Evolutionary conservation across 768 basidiomycete genomes (phyloP).

Genomic region (Amanita exitialis): DNA sequence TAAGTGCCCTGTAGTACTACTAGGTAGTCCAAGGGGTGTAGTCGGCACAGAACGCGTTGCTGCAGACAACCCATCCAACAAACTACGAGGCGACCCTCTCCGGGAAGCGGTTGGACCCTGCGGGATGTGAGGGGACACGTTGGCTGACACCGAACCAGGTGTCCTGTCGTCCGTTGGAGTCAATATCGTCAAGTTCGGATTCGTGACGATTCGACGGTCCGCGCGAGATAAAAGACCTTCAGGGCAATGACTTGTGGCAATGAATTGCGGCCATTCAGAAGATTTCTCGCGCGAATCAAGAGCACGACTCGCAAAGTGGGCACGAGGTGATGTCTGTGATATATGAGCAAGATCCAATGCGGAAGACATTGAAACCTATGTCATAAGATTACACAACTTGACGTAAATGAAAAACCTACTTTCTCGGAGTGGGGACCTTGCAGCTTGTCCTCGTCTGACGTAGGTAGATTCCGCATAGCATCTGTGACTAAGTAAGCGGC

Average conservation of each 20-base stretch:
- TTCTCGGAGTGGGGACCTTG: constrained; percentile 50
- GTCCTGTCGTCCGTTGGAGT: constrained; percentile 45
- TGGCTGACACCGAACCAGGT: constrained; percentile 40
- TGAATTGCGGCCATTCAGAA: constrained; percentile 93
- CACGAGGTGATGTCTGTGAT: constrained; percentile 68
- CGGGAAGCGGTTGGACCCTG: constrained; percentile 59
- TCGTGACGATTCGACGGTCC: constrained; percentile 67
- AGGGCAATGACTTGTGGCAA: constrained; percentile 47
- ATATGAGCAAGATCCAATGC: constrained; percentile 90
- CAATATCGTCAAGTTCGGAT: constrained; percentile 58
- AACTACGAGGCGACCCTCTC: constrained; percentile 62
- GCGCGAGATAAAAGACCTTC: constrained; percentile 44
- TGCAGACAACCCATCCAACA: constrained; percentile 48
- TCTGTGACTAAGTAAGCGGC: constrained; percentile 32
- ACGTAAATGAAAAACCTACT: constrained; percentile 27
- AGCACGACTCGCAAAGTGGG: constrained; percentile 42
- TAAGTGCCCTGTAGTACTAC: constrained; percentile 31
- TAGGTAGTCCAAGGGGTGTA: constrained; percentile 59
- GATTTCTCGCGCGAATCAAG: constrained; percentile 59
- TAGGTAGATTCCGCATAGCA: constrained; percentile 81
- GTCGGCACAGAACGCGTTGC: constrained; percentile 77
- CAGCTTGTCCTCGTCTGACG: constrained; percentile 86
- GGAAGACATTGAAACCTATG: constrained; percentile 74
- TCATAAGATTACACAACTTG: background rate
- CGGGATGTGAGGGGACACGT: constrained; percentile 53